Percentiles rank a stretch among this genome's conserved stretches.
Conservation (phyloP, 2,329 filamentous ascomycete genomes). For the Trichoderma arundinaceum region DNA sequence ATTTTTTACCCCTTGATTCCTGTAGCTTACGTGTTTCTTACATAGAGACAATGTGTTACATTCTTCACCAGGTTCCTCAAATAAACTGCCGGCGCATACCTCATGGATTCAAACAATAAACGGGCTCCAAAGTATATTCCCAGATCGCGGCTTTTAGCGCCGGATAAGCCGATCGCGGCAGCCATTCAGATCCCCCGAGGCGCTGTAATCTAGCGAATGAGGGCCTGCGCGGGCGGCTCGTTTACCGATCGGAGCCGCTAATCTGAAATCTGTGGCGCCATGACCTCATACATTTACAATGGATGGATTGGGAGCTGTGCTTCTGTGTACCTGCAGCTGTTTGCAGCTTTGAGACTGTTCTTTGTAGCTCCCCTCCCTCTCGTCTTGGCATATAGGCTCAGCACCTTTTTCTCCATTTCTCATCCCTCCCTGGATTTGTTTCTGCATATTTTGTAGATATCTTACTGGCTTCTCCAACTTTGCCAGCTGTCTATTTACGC, state of each 20-base stretch:
- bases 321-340: constrained; percentile 25
- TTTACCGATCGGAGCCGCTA: constrained; percentile 19
- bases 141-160: not conserved
- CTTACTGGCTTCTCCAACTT: too few relatives aligned
- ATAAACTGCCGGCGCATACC: too few relatives aligned
- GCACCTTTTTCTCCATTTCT: not conserved
- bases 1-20: too few relatives aligned
- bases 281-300: constrained; percentile 30
- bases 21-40: too few relatives aligned
- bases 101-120: too few relatives aligned
- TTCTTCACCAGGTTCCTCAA: too few relatives aligned
- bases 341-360: constrained; percentile 2
- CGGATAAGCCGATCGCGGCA: constrained; percentile 12
- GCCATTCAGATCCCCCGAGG: constrained; percentile 8
- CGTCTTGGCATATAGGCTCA: not conserved
- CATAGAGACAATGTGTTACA: too few relatives aligned
- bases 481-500: not conserved
- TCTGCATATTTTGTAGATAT: too few relatives aligned
- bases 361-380: not conserved
- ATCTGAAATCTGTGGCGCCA: constrained; percentile 17
- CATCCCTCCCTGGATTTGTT: not conserved
- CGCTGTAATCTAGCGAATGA: constrained; percentile 17
- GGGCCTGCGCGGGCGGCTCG: not conserved
- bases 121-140: not conserved
- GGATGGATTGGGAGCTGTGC: not conserved